Evolutionary conservation across 306 rosid species (phyloP).

Genomic region (Quercus rubra): DNA sequence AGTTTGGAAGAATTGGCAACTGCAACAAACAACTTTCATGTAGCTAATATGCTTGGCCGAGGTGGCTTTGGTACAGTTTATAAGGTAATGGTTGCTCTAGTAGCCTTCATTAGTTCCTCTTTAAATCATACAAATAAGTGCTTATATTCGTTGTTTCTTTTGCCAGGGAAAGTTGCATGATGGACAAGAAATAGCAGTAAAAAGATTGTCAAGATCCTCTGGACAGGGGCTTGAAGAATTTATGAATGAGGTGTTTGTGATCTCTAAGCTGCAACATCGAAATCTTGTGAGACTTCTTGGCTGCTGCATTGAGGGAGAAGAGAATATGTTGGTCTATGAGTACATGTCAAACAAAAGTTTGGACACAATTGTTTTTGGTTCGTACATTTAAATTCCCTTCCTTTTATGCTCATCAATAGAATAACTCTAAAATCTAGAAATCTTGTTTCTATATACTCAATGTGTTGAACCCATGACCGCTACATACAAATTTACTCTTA

Average conservation of each 20-base stretch:
- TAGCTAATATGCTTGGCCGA: neutral
- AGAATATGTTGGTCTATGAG: neutral
- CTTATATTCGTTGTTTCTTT: neutral
- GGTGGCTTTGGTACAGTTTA: constrained; percentile 12
- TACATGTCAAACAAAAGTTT: constrained; percentile 19
- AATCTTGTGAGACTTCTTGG: constrained; percentile 20
- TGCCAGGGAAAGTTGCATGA: constrained; percentile 26
- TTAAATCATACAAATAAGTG: too few relatives aligned
- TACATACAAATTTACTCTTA: too few relatives aligned
- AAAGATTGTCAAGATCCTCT: constrained; percentile 38
- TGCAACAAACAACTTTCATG: constrained; percentile 8
- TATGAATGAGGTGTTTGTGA: constrained; percentile 16
- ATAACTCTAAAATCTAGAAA: too few relatives aligned
- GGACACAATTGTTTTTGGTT: constrained; percentile 20
- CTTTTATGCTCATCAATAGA: too few relatives aligned
- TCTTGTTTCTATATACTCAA: too few relatives aligned
- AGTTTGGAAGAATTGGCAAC: neutral
- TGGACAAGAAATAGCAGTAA: constrained; percentile 38
- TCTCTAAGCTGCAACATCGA: constrained; percentile 1
- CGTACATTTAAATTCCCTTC: neutral
- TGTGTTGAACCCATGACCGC: too few relatives aligned
- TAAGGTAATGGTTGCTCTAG: neutral
- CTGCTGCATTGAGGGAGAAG: constrained; percentile 7
- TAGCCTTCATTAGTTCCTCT: neutral
- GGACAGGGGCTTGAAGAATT: constrained; percentile 47